Conservation (phyloP, 768 basidiomycete species). For the Lanmaoa pseudosensibilis region DNA sequence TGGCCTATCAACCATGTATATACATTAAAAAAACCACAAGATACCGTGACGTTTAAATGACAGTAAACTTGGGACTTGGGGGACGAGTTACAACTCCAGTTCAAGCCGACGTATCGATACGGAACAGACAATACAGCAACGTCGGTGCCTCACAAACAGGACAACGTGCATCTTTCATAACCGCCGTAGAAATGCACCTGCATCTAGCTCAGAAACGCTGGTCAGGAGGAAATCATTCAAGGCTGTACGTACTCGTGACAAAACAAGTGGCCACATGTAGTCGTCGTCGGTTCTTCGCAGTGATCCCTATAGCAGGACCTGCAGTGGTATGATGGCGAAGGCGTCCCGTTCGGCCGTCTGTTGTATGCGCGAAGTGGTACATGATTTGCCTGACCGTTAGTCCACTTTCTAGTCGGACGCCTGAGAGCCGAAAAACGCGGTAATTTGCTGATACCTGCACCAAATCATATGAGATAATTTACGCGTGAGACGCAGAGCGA, state of each 20-base stretch:
- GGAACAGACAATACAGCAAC: constrained; percentile 56
- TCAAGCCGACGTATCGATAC: constrained; percentile 42
- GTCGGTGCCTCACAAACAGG: constrained; percentile 54
- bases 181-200: constrained; percentile 54
- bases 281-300: constrained; percentile 56
- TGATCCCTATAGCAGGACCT: constrained; percentile 49
- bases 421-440: constrained; percentile 33
- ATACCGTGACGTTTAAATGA: not conserved
- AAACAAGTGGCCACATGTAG: constrained; percentile 65
- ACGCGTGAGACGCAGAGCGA: not conserved
- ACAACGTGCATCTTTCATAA: constrained; percentile 48
- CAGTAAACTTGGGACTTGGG: not conserved
- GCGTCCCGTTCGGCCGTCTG: constrained; percentile 9
- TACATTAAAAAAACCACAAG: not conserved
- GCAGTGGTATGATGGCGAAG: constrained; percentile 40
- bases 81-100: not conserved
- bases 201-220: not conserved
- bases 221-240: not conserved
- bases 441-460: constrained; percentile 30
- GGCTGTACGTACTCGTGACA: constrained; percentile 43
- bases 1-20: constrained; percentile 4
- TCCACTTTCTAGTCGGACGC: constrained; percentile 19
- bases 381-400: constrained; percentile 13
- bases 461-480: not conserved
- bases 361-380: not conserved